phyloP scores from a whole-genome alignment of 2,329 filamentous ascomycete species.

The Pseudomassariella vexata region DNA sequence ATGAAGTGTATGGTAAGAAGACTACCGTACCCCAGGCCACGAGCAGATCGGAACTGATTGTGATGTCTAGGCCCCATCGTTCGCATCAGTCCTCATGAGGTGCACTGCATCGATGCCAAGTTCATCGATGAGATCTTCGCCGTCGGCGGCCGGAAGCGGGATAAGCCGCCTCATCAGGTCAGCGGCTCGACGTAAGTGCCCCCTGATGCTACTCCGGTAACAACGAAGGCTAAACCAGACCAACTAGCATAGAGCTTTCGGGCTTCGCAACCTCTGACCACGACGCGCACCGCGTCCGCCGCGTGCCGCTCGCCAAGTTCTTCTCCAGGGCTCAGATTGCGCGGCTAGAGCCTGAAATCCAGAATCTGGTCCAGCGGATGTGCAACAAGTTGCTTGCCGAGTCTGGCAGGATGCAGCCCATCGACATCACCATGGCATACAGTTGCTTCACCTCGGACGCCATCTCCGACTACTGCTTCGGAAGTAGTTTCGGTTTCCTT shows the following conservation, averaged over 20 bases:
- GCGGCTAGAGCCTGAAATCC: slow-evolving; percentile 12
- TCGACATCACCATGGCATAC: slow-evolving; percentile 30
- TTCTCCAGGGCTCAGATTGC: slow-evolving; percentile 27
- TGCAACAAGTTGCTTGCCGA: slow-evolving; percentile 24
- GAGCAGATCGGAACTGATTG: too few relatives aligned
- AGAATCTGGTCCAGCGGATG: slow-evolving; percentile 10
- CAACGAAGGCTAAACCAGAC: too few relatives aligned
- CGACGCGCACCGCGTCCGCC: slow-evolving; percentile 26
- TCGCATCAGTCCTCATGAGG: slow-evolving; percentile 32
- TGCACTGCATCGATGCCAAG: slow-evolving; percentile 28
- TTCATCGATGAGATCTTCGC: slow-evolving; percentile 34
- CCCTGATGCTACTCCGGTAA: too few relatives aligned
- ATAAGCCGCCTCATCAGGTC: slow-evolving; percentile 17
- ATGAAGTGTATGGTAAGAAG: slow-evolving; percentile 29
- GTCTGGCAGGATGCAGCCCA: slow-evolving; percentile 14
- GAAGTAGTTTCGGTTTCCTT: slow-evolving; percentile 27
- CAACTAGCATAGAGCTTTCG: slow-evolving; percentile 16
- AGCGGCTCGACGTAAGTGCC: slow-evolving; percentile 12
- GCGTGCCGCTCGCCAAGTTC: slow-evolving; percentile 23
- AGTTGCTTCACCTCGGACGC: slow-evolving; percentile 34
- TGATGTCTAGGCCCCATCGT: slow-evolving; percentile 27
- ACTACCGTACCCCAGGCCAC: too few relatives aligned
- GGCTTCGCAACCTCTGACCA: slow-evolving; percentile 19
- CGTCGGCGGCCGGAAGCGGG: slow-evolving; percentile 15
- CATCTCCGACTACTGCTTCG: slow-evolving; percentile 31